Base-by-base conservation (phyloP, 2,329 filamentous ascomycete species). In the Ascochyta lentis region DNA sequence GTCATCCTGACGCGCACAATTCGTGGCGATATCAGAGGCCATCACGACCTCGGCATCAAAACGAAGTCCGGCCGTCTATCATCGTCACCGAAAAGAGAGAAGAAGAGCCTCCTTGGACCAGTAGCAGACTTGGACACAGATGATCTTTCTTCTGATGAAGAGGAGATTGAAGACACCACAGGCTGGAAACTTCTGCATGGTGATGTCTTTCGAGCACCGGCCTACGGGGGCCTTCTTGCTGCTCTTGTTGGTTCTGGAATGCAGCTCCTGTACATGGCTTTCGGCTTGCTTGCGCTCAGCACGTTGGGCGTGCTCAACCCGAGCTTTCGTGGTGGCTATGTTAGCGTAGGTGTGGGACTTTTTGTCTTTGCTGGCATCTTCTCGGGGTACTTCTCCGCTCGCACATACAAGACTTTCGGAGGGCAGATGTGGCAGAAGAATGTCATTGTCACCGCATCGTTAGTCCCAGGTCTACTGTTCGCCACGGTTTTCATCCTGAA, bases 141-240 rank as follows among this genome's bases (percentile, higher is more conserved):
- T 58, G 80, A 78, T 1, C 87, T 87, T 38, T 69, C 83, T 8
- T 83, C 85, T 4, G 90, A 92, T 44, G 90, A 91, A 1, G 89
- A 92, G 63, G 77, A 84, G 0, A 74, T 91, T 6, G 92, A 96
- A 67, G 92, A 96, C 65, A 83, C 90, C 26, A 91, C 90, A 2
- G 91, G 92, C 46, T 96, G 92, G 92, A 96, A 96, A 74, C 80
- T 95, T 15, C 81, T 96, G 3, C 91, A 96, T 68, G 90, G 85
- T n/a, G 92, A 96, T 73, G 90, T 96, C 4, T 96, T 96, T 79
- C 85, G 92, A 42, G 81, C 87, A 24, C 92, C 92, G 0, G 75
- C 80, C 3, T 84, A 86, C 60, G 90, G 90, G 26, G 84, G 86
- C 47, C 80, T 96, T 2, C 81, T 96, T 35, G 91, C 92, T 0